Evolutionary conservation across 805 yeast genomes (phyloP).

Genomic region (Starmerella tilneyi): DNA sequence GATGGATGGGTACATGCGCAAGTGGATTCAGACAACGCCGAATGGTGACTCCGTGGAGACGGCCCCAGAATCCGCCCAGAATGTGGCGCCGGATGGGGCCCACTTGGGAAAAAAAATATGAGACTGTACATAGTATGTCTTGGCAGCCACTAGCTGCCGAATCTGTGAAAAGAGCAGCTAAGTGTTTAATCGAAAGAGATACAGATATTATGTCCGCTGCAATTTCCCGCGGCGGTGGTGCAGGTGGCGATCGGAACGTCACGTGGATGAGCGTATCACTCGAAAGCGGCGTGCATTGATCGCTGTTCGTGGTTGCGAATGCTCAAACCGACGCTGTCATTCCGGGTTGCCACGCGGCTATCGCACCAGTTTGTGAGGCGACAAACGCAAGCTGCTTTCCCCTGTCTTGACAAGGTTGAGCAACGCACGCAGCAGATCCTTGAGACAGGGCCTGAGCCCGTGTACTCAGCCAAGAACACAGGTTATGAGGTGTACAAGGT

Average conservation of each 20-base stretch:
- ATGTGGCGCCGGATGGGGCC: too few species aligned
- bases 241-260: too few species aligned
- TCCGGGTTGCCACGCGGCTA: background rate
- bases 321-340: background rate
- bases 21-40: constrained; percentile 28
- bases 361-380: background rate
- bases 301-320: background rate
- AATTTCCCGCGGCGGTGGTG: too few species aligned
- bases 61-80: too few species aligned
- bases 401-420: constrained; percentile 74
- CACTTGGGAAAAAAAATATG: too few species aligned
- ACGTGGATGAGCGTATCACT: background rate
- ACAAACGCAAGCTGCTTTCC: constrained; percentile 39
- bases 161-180: too few species aligned
- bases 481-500: constrained; percentile 50
- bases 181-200: too few species aligned
- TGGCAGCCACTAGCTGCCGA: too few species aligned
- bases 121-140: too few species aligned
- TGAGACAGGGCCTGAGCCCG: constrained; percentile 73
- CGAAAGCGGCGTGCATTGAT: background rate
- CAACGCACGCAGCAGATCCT: constrained; percentile 33
- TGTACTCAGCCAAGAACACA: constrained; percentile 51
- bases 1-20: constrained; percentile 36
- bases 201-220: too few species aligned
- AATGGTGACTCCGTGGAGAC: background rate